Evolutionary conservation across 2,329 filamentous ascomycete genomes (phyloP), one percentile per base, ranked within the genome.

Genomic region (Pseudopithomyces maydicus): DNA sequence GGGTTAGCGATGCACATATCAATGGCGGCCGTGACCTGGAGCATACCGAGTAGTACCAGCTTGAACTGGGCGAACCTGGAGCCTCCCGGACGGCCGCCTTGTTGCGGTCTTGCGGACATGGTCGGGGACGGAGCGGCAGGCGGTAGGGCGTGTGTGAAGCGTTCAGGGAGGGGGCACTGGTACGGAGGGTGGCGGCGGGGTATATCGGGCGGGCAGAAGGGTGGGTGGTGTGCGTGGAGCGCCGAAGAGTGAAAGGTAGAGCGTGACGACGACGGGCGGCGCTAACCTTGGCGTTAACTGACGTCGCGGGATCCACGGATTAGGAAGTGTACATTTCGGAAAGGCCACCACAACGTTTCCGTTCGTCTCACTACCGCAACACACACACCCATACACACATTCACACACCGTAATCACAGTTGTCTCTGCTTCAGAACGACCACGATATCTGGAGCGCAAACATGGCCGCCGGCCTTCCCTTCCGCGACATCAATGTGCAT

Each of bases 1-100:
- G n/a, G 17, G 10, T 63, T 74, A 65, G 74, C 69, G 52, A 45
- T 36, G 15, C 20, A 14, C 35, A 39, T 51, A 48, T 26, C 22
- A 3, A 54, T 3, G 4, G 3, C 6, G 32, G 22, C 26, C 36
- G 26, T 23, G 11, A 14, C 8, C 51, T 39, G 74, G 1, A 15
- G 39, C 89, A 68, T 86, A 98, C 95, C 95, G 65, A 99, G 85
- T 74, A 99, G 84, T 66, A 99, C 95, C 71, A 99, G 86, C 85
- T 99, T 99, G 83, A 99, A 99, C 85, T 99, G 95, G 72, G 95
- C 94, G 80, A 99, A 98, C 74, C 94, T 89, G 79, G 90, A 74
- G 64, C 73, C 85, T 72, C 84, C 84, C 59, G 85, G 84, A 65
- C 86, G 82, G 72, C 81, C 83, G 74, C 84, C 83, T 86, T 88